These are phyloP conservation scores for Pueraria montana DNA, from an alignment of 306 rosid genomes.

Conservation along the genomic window DNA sequence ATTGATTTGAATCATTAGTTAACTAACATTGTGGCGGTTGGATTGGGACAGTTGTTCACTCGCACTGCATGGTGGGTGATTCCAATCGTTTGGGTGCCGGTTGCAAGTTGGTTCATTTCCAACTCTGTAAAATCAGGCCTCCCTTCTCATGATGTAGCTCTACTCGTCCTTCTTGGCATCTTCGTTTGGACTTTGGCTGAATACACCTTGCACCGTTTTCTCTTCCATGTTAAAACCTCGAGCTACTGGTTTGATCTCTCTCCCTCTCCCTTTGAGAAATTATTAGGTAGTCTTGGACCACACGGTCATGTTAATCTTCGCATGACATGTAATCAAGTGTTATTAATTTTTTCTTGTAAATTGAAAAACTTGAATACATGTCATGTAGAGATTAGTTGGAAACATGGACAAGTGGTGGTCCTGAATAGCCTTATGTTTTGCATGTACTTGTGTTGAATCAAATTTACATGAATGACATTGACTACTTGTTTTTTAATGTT, in stretches of 20 bases:
- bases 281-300: background rate
- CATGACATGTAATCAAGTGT: too few relatives aligned
- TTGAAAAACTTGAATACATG: too few relatives aligned
- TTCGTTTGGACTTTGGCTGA: slow-evolving; percentile 83
- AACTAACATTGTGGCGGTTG: background rate
- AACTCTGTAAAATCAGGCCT: slow-evolving; percentile 61
- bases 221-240: slow-evolving; percentile 80
- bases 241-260: slow-evolving; percentile 73
- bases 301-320: too few relatives aligned
- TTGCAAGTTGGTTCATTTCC: slow-evolving; percentile 66
- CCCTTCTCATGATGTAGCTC: slow-evolving; percentile 48
- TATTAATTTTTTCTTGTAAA: too few relatives aligned
- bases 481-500: slow-evolving; percentile 1
- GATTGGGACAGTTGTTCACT: slow-evolving; percentile 75
- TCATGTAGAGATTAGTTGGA: too few relatives aligned
- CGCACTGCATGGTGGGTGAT: slow-evolving; percentile 90
- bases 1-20: background rate
- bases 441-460: background rate
- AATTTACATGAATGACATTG: background rate
- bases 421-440: background rate
- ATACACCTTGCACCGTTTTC: slow-evolving; percentile 89
- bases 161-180: slow-evolving; percentile 63
- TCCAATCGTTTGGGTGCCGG: slow-evolving; percentile 90
- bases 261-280: background rate
- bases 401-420: too few relatives aligned